phyloP scores from a whole-genome alignment of 345 rosid genomes.

The Angophora floribunda region DNA sequence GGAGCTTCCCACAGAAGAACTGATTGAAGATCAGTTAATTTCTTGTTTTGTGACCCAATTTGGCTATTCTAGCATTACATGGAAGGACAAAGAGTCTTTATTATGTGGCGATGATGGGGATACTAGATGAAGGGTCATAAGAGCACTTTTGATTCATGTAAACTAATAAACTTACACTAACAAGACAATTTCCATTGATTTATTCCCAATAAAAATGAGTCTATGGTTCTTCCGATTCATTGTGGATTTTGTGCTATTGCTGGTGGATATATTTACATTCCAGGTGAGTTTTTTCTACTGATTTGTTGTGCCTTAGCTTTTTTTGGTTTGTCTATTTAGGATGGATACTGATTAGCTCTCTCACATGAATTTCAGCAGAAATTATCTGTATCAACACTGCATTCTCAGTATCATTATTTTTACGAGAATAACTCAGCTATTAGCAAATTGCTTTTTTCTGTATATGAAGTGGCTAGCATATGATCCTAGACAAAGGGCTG shows the following conservation, averaged over 20 bases:
- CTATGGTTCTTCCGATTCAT: background rate
- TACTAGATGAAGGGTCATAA: background rate
- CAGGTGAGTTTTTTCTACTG: background rate
- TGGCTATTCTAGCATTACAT: constrained; percentile 34
- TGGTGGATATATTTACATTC: background rate
- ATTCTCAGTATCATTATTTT: background rate
- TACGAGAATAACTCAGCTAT: background rate
- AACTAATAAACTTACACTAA: background rate
- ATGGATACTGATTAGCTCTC: background rate
- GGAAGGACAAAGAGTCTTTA: constrained; percentile 31
- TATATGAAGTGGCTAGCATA: background rate
- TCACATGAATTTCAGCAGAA: background rate
- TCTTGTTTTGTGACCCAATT: constrained; percentile 58
- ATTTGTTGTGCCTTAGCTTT: background rate
- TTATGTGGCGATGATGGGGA: background rate
- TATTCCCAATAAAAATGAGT: background rate
- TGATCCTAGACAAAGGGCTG: background rate
- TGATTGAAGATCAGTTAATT: constrained; percentile 66
- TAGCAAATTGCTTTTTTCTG: background rate
- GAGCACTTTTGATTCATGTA: background rate
- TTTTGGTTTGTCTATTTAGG: background rate
- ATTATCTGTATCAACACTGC: background rate
- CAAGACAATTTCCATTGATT: background rate
- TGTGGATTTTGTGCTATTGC: background rate
- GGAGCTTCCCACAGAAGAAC: constrained; percentile 58